A percentile compares a stretch with the other conserved stretches of the same genome.
These are phyloP conservation scores for Chlorella sp. DNA, from an alignment of 139 green algal genomes.

Conservation along the genomic window DNA sequence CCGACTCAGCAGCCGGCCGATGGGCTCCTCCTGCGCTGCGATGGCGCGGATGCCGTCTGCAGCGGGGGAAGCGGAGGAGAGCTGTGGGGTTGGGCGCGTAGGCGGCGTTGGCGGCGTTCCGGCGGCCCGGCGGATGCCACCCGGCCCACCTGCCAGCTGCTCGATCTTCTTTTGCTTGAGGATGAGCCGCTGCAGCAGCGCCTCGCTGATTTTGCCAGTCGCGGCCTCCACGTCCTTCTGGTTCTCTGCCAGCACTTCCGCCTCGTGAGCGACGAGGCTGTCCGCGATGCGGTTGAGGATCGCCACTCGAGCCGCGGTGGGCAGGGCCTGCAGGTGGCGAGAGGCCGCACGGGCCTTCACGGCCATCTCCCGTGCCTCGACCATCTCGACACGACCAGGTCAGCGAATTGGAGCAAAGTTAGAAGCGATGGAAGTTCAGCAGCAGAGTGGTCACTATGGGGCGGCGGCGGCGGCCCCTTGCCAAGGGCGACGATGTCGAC, in stretches of 20 bases:
- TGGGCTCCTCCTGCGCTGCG: conserved; percentile 80
- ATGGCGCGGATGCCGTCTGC: conserved; percentile 87
- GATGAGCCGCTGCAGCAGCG: conserved; percentile 90
- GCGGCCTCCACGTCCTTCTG: conserved; percentile 67
- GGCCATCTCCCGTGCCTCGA: conserved; percentile 33
- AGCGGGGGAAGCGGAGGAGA: not conserved
- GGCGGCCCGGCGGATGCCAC: not conserved
- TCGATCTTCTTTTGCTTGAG: conserved; percentile 93
- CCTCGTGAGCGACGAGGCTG: conserved; percentile 71
- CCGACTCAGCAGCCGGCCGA: conserved; percentile 65
- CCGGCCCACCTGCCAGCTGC: conserved; percentile 65
- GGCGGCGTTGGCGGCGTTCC: too few relatives aligned
- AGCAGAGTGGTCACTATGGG: not conserved
- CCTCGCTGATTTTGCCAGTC: conserved; percentile 60
- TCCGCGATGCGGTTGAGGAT: conserved; percentile 85
- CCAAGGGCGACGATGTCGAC: not conserved
- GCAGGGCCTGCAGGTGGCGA: conserved; percentile 78
- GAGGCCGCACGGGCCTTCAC: conserved; percentile 71
- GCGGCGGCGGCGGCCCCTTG: not conserved
- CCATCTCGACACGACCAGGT: not conserved
- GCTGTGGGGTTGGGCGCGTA: not conserved
- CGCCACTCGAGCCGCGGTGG: conserved; percentile 59
- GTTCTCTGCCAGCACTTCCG: conserved; percentile 87
- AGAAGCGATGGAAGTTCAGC: too few relatives aligned
- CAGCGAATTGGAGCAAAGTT: too few relatives aligned